phyloP scores from a whole-genome alignment of 306 rosid species.

The Astragalus membranaceus region DNA sequence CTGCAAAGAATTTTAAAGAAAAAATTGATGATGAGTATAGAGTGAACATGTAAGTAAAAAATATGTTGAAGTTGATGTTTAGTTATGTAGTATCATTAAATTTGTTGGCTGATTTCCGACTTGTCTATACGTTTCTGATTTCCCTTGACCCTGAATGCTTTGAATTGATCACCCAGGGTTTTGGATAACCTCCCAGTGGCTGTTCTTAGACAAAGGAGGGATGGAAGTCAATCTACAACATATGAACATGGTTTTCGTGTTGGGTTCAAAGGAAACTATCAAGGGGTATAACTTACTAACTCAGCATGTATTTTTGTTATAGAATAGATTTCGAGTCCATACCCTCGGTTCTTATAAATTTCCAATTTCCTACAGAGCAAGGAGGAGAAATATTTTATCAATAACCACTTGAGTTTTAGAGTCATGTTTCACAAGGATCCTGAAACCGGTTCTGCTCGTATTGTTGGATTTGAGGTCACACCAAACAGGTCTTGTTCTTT shows the following conservation, averaged over 20 bases:
- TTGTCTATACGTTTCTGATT: not conserved
- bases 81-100: slow-evolving; percentile 1
- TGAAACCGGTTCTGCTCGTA: slow-evolving; percentile 84
- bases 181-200: slow-evolving; percentile 99
- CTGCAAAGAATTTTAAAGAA: slow-evolving; percentile 87
- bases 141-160: slow-evolving; percentile 8
- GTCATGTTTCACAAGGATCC: slow-evolving; percentile 95
- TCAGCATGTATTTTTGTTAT: slow-evolving; percentile 19
- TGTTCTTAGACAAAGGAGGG: slow-evolving; percentile 87
- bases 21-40: slow-evolving; percentile 93
- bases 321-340: not conserved
- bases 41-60: slow-evolving; percentile 75
- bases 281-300: slow-evolving; percentile 66
- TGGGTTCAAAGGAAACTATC: slow-evolving; percentile 94
- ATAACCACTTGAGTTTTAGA: slow-evolving; percentile 97
- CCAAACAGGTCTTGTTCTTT: slow-evolving; percentile 68
- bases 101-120: not conserved
- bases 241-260: slow-evolving; percentile 95
- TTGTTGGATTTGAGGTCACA: slow-evolving; percentile 97
- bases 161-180: slow-evolving; percentile 59
- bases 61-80: slow-evolving; percentile 4
- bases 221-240: slow-evolving; percentile 81
- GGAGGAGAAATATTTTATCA: slow-evolving; percentile 90
- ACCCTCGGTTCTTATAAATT: slow-evolving; percentile 14
- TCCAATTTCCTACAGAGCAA: slow-evolving; percentile 57